Evolutionary conservation across 2,329 filamentous ascomycete species (phyloP), one percentile per base, ranked within the genome.

Genomic region (Laburnicola sp.): DNA sequence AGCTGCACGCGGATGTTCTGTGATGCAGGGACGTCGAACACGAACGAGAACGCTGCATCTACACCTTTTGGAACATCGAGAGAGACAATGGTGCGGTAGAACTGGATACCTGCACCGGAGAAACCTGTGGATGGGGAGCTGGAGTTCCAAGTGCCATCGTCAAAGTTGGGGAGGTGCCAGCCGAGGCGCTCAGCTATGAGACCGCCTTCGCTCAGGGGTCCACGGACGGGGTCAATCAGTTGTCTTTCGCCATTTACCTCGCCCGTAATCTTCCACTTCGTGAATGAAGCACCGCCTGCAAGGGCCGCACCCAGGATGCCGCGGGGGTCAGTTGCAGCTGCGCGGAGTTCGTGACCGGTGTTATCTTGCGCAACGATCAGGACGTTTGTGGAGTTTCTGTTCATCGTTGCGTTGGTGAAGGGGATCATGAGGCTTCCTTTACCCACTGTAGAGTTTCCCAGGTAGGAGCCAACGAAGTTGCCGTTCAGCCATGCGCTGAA

Each of bases 401-500:
- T 66, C 0, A 82, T 57, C 2, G 76, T 79, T 2, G 74, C 75
- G 41, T 81, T 80, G 36, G 72, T 63, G 62, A 86, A 84, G 0
- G 78, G 76, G 21, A 85, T 73, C 0, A 75, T 74, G 2, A 71
- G 60, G 1, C 70, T 73, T 2, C 73, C 70, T 2, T 65, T 58
- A 1, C 62, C 60, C 6, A 63, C 39, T 3, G 75, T 75, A 0
- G 77, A 76, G 44, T 76, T 73, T 0, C 83, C 83, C 4, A 82
- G 72, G 65, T 76, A 80, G 0, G 82, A 83, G 21, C 81, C 82
- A 5, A 86, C 65, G 63, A 81, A 81, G 4, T 76, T 62, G 6
- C 79, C 79, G 65, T 86, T 86, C 0, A 86, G 67, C 76, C 78
- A 85, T 22, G 77, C 81, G 3, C 76, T 81, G 70, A 78, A 85